A percentile compares a stretch with the other conserved stretches of the same genome.
phyloP scores from a whole-genome alignment of 352 stramenopile species.

The Elongisporangium prolatum region DNA sequence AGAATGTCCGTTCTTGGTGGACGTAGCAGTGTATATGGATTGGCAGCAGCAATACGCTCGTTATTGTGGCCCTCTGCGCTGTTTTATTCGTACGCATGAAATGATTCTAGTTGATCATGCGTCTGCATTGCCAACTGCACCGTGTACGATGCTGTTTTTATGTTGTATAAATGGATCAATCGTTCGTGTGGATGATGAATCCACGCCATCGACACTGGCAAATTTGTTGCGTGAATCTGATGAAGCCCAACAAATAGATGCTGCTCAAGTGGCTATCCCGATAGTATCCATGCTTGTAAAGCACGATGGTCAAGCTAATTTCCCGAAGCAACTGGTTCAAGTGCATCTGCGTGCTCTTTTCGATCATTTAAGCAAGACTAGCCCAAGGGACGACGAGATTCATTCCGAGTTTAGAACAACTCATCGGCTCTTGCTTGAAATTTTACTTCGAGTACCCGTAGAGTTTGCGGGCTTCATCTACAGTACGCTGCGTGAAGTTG shows the following conservation, averaged over 20 bases:
- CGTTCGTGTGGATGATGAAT: constrained; percentile 52
- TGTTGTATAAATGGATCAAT: constrained; percentile 58
- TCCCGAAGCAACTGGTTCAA: constrained; percentile 63
- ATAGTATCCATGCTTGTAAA: constrained; percentile 66
- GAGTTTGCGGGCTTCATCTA: constrained; percentile 54
- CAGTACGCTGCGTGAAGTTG: constrained; percentile 26
- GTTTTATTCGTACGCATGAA: constrained; percentile 77
- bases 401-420: background rate
- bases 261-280: constrained; percentile 37
- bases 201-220: constrained; percentile 49
- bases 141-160: constrained; percentile 42
- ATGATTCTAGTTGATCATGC: constrained; percentile 81
- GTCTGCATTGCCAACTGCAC: constrained; percentile 11
- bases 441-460: constrained; percentile 39
- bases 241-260: background rate
- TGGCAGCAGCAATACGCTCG: constrained; percentile 57
- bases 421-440: constrained; percentile 43
- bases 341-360: constrained; percentile 51
- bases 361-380: background rate
- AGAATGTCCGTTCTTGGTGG: constrained; percentile 55
- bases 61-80: constrained; percentile 50
- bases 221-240: background rate
- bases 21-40: constrained; percentile 49
- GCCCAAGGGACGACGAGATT: background rate
- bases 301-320: constrained; percentile 40